Evolutionary conservation across 257 asterid species (phyloP).

Genomic region (Nicotiana benthamiana): DNA sequence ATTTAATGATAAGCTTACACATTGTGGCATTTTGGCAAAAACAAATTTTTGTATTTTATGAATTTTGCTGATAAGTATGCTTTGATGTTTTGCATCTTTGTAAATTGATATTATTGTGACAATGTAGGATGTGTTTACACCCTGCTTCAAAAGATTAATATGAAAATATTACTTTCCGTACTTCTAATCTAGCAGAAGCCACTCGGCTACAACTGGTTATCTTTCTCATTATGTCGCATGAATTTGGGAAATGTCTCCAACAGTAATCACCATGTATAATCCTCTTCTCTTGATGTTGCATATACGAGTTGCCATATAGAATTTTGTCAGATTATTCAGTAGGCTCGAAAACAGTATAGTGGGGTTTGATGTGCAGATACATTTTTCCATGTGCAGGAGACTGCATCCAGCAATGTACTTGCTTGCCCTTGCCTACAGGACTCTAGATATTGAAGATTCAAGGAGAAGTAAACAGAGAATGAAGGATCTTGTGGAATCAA

Average conservation of each 20-base stretch:
- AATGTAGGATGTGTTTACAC: not conserved
- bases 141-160: not conserved
- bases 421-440: conserved; percentile 86
- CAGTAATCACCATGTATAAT: not conserved
- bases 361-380: conserved; percentile 9
- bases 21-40: not conserved
- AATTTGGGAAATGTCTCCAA: not conserved
- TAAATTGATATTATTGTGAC: not conserved
- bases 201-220: not conserved
- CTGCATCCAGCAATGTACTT: conserved; percentile 92
- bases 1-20: not conserved
- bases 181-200: not conserved
- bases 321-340: not conserved
- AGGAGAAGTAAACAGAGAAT: conserved; percentile 41
- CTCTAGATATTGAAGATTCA: conserved; percentile 74
- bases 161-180: not conserved
- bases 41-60: not conserved
- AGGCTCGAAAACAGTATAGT: not conserved
- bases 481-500: conserved; percentile 52
- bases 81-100: not conserved
- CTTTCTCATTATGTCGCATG: not conserved
- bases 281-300: not conserved
- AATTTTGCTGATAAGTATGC: not conserved
- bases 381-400: conserved; percentile 53
- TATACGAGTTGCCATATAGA: not conserved